Evolutionary conservation across 169 alveolate genomes (phyloP).

Genomic region (Theileria orientalis): DNA sequence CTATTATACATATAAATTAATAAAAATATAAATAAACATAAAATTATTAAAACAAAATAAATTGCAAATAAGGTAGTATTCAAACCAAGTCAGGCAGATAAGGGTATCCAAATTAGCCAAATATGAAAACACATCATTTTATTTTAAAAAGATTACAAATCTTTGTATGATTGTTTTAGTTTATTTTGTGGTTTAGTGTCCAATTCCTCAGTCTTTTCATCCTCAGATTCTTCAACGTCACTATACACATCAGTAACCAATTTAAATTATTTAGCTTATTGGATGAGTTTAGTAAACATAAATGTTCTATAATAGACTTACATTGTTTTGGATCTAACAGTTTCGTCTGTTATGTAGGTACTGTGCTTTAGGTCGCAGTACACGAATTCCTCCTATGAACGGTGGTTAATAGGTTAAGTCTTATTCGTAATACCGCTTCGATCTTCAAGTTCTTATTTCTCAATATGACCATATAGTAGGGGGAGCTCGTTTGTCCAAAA

Average conservation of each 20-base stretch:
- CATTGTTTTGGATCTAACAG: constrained; percentile 30
- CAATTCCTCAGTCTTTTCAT: neutral
- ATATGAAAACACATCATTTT: neutral
- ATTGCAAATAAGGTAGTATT: neutral
- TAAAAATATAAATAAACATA: neutral
- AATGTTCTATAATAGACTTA: neutral
- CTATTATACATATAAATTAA: neutral
- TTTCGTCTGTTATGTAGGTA: constrained; percentile 50
- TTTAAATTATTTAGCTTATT: too few relatives aligned
- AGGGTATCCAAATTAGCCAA: neutral
- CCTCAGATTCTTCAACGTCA: constrained; percentile 40
- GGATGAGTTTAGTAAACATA: too few relatives aligned
- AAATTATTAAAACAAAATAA: neutral
- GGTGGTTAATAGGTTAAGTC: neutral
- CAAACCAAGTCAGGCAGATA: neutral
- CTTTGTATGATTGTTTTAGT: constrained; percentile 60
- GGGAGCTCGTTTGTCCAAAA: constrained; percentile 54
- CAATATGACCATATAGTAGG: constrained; percentile 53
- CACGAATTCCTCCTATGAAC: constrained; percentile 34
- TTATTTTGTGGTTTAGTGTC: constrained; percentile 16
- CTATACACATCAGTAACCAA: too few relatives aligned
- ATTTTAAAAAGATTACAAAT: constrained; percentile 7
- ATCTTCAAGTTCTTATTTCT: constrained; percentile 19
- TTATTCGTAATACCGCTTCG: constrained; percentile 16
- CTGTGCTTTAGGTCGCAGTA: constrained; percentile 64